Evolutionary conservation across 768 basidiomycete species (phyloP), one percentile per base, ranked within the genome.

Genomic region (Cystofilobasidium macerans): DNA sequence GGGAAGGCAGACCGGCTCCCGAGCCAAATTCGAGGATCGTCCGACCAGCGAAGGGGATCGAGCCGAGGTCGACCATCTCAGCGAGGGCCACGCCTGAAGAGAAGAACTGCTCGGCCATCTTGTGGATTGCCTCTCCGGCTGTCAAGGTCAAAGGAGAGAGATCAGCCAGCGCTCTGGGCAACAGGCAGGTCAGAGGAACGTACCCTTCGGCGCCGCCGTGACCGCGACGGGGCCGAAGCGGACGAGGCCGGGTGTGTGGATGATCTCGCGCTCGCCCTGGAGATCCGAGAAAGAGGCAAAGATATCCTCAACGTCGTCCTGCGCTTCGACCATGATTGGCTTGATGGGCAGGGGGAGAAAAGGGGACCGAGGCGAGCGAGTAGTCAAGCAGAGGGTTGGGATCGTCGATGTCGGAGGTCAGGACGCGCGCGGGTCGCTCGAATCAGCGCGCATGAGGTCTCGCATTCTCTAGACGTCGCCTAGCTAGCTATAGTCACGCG

Each of bases 41-140:
- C 12, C 18, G 28, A 1, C 38, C 38, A 8, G 53, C 6, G n/a
- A 42, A n/a, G 5, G 62, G 62, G n/a, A 63, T 63, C 1, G 13
- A 26, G 9, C 26, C 62, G 2, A 38, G 38, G 7, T 63, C 62
- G n/a, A 63, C 38, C 51, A 63, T 53, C 51, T 63, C 62, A 4
- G 62, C 62, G 24, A 63, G 51, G 36, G 33, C 62, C 62, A 54
- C 48, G 40, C 51, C 51, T 11, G 7, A 8, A 3, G 22, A 14
- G 51, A 63, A 63, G 51, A 63, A 26, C 38, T 63, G 62, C n/a
- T 63, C 62, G 7, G 62, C 62, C 62, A 63, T 63, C 1, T 40
- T 36, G 3, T 12, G 24, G 0, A 38, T 38, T 18, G 62, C 51
- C 20, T 63, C 26, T 1, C 53, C 53, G 14, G 38, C 62, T 53